Percentiles rank a stretch among this genome's conserved stretches.
Evolutionary conservation across 2,329 filamentous ascomycete genomes (phyloP).

Genomic region (Gliomastix tumulicola): DNA sequence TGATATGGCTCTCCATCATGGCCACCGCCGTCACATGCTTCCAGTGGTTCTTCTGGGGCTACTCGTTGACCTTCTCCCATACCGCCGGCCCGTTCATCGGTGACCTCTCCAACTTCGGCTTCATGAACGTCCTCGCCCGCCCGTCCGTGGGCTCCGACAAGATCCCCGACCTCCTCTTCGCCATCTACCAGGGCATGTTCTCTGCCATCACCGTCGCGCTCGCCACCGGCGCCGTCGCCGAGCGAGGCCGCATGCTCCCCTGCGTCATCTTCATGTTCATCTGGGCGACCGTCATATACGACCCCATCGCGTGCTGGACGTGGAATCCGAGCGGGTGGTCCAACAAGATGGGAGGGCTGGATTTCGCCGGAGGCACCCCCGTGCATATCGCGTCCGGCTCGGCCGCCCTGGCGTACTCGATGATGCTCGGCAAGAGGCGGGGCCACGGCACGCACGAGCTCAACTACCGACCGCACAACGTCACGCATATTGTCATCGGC

Average conservation of each 20-base stretch:
- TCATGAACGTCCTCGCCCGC: conserved; percentile 65
- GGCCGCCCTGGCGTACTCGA: conserved; percentile 80
- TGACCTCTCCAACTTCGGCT: conserved; percentile 71
- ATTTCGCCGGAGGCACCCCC: conserved; percentile 85
- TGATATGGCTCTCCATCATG: conserved; percentile 91
- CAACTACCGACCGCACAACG: conserved; percentile 89
- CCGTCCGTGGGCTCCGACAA: conserved; percentile 67
- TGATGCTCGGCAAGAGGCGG: conserved; percentile 81
- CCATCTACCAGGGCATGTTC: conserved; percentile 85
- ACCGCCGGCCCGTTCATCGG: conserved; percentile 70
- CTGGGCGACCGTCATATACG: conserved; percentile 86
- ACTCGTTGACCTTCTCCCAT: conserved; percentile 77
- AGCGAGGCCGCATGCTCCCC: conserved; percentile 81
- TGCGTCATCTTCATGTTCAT: conserved; percentile 90
- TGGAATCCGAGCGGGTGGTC: conserved; percentile 85
- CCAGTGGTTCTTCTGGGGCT: conserved; percentile 95
- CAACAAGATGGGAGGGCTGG: conserved; percentile 70
- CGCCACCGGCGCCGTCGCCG: conserved; percentile 76
- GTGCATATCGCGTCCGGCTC: conserved; percentile 82
- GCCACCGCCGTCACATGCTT: conserved; percentile 75
- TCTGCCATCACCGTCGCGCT: conserved; percentile 80
- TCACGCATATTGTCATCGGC: conserved; percentile 85
- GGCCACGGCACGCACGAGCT: conserved; percentile 83
- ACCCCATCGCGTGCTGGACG: conserved; percentile 91
- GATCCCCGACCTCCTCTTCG: conserved; percentile 79